These are phyloP conservation scores for Acanthamoeba triangularis DNA, from an alignment of 208 protist species.

Conservation along the genomic window DNA sequence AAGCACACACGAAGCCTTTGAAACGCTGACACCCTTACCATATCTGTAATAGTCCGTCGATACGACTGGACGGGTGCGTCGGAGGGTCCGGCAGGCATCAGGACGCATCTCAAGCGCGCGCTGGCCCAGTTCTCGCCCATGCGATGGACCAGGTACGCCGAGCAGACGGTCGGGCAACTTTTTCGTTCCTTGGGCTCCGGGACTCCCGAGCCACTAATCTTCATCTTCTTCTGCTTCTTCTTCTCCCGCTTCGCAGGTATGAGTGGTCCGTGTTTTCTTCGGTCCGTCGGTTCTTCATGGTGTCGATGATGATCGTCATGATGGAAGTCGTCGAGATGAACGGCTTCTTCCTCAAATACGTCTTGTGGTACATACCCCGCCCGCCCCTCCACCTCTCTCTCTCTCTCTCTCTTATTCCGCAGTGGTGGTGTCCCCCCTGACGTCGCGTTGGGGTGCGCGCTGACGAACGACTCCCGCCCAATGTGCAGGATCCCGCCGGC, in stretches of 20 bases:
- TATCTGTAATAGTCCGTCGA: neutral
- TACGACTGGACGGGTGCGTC: slow-evolving; percentile 44
- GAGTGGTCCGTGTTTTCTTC: slow-evolving; percentile 50
- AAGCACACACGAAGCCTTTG: neutral
- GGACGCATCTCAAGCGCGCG: slow-evolving; percentile 18
- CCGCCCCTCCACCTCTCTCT: neutral
- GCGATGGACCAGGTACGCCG: slow-evolving; percentile 11
- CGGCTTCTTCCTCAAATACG: slow-evolving; percentile 73
- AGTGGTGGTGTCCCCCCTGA: neutral
- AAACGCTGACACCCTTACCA: no score
- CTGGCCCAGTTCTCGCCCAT: slow-evolving; percentile 58
- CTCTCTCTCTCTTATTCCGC: neutral
- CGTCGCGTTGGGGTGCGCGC: neutral
- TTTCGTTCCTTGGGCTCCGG: neutral
- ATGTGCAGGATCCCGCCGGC: neutral
- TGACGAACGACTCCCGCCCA: neutral
- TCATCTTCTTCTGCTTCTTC: neutral
- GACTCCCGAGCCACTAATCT: neutral
- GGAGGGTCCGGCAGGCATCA: slow-evolving; percentile 4
- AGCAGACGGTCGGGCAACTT: neutral
- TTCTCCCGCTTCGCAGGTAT: neutral
- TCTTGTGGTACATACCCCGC: neutral
- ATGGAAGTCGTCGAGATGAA: slow-evolving; percentile 56
- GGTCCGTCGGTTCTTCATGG: slow-evolving; percentile 59
- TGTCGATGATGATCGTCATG: slow-evolving; percentile 52